Percentiles rank a stretch among this genome's conserved stretches.
phyloP scores from a whole-genome alignment of 805 yeast genomes.

The Candida pseudoglaebosa region DNA sequence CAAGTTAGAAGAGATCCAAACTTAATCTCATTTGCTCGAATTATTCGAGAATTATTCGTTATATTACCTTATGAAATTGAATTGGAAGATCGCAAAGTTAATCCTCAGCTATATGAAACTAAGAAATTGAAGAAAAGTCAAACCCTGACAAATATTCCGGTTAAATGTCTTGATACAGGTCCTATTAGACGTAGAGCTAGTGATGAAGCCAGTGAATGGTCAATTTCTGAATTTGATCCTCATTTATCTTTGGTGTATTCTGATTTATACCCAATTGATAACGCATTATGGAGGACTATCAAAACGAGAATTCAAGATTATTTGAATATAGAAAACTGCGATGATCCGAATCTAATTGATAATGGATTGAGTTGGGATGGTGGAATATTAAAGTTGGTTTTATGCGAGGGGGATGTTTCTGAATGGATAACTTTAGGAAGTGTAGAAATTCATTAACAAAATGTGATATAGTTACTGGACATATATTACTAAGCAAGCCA shows the following conservation, averaged over 20 bases:
- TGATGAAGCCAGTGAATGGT: conserved; percentile 51
- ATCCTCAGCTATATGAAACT: conserved; percentile 35
- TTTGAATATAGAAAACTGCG: conserved; percentile 46
- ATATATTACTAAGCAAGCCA: no score
- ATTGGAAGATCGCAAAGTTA: conserved; percentile 28
- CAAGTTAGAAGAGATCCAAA: conserved; percentile 43
- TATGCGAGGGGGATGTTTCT: conserved; percentile 66
- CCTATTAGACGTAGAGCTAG: conserved; percentile 42
- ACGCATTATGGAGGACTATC: conserved; percentile 60
- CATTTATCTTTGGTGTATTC: conserved; percentile 73
- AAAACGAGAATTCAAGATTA: conserved; percentile 64
- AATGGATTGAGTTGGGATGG: conserved; percentile 58
- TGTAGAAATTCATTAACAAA: conserved; percentile 33
- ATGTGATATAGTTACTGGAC: no score
- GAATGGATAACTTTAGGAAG: conserved; percentile 67
- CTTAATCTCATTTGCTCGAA: conserved; percentile 48
- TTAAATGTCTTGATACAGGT: conserved; percentile 24
- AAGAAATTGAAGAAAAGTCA: conserved; percentile 1
- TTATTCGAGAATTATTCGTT: conserved; percentile 56
- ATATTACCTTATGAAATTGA: conserved; percentile 40
- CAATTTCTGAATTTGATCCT: conserved; percentile 55
- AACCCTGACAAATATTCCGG: conserved; percentile 3
- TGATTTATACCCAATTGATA: conserved; percentile 59
- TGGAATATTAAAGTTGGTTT: conserved; percentile 63
- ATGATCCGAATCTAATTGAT: conserved; percentile 29